Evolutionary conservation across 108 stramenopile species (phyloP).

Genomic region (Schizochytrium sp.): DNA sequence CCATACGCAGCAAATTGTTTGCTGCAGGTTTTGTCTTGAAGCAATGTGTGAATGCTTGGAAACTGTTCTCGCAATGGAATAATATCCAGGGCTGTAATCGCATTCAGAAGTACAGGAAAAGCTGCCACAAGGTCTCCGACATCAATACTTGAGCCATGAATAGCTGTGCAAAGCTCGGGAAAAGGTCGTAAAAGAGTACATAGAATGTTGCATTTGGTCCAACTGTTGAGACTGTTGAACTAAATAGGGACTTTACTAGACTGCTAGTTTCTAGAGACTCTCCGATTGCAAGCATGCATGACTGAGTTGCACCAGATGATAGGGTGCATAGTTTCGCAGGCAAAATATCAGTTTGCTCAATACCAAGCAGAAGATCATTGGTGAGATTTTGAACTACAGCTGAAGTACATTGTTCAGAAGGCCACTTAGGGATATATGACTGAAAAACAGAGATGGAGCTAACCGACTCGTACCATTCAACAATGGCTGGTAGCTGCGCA

Average conservation of each 20-base stretch:
- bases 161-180: background rate
- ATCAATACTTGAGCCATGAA: background rate
- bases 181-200: conserved; percentile 9
- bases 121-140: background rate
- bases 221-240: background rate
- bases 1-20: background rate
- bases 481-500: conserved; percentile 27
- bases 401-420: background rate
- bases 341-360: background rate
- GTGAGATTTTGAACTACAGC: background rate
- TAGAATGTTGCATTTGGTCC: background rate
- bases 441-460: background rate
- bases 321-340: conserved; percentile 3
- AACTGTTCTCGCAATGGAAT: conserved; percentile 40
- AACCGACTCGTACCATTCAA: conserved; percentile 31
- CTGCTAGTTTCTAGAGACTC: conserved; percentile 15
- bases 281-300: conserved; percentile 3
- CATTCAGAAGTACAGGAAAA: background rate
- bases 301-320: background rate
- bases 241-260: conserved; percentile 24
- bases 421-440: conserved; percentile 20
- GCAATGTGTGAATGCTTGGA: background rate
- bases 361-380: background rate
- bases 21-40: background rate
- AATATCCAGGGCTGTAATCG: conserved; percentile 4